These are phyloP conservation scores for Colletotrichum sublineola DNA, from an alignment of 2,329 filamentous ascomycete genomes.

Conservation along the genomic window DNA sequence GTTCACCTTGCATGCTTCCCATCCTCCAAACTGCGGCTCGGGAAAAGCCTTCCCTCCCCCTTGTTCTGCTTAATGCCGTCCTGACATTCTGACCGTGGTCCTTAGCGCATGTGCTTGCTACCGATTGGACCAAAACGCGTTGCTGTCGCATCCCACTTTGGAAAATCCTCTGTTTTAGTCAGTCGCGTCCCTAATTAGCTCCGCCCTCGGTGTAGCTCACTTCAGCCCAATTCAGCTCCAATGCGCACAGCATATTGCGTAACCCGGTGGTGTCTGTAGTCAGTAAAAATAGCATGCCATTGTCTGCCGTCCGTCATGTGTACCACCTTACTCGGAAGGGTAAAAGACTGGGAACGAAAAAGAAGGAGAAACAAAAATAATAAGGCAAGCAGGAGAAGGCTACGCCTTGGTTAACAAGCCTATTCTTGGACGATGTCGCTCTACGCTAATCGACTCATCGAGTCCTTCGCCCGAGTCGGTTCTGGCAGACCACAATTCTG, in stretches of 20 bases:
- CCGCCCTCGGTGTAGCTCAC: not conserved
- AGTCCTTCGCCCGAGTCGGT: conserved; percentile 16
- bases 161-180: conserved; percentile 17
- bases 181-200: conserved; percentile 18
- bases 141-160: conserved; percentile 22
- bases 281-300: conserved; percentile 23
- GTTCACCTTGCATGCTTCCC: conserved; percentile 3
- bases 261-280: conserved; percentile 11
- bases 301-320: not conserved
- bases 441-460: conserved; percentile 8
- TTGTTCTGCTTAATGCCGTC: conserved; percentile 30
- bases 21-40: not conserved
- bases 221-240: conserved; percentile 22
- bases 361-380: not conserved
- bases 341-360: not conserved
- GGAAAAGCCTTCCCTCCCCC: not conserved
- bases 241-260: conserved; percentile 4
- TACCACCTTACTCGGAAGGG: not conserved
- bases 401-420: not conserved
- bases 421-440: not conserved
- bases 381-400: not conserved
- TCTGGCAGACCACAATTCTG: conserved; percentile 10
- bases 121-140: conserved; percentile 30
- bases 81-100: conserved; percentile 32
- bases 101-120: conserved; percentile 28